Conservation (phyloP, 2,329 filamentous ascomycete genomes). For the Helminthosporium solani region DNA sequence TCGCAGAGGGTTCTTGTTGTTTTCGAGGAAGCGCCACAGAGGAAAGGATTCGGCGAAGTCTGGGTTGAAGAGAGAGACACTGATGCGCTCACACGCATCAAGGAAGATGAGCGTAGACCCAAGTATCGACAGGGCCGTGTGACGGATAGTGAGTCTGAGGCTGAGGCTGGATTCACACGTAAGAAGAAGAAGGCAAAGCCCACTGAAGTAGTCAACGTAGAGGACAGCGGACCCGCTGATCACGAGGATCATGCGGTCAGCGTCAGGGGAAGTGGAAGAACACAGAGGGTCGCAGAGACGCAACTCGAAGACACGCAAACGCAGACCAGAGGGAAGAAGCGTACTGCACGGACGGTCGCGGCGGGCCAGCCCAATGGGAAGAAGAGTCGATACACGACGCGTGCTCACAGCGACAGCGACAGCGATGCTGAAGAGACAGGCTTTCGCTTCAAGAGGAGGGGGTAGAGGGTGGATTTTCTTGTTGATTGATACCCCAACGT, state of each 20-base stretch:
- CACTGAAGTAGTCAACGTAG: conserved; percentile 28
- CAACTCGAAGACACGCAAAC: conserved; percentile 31
- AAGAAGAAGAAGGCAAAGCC: conserved; percentile 15
- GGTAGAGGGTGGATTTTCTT: background rate
- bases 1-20: conserved; percentile 64
- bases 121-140: conserved; percentile 10
- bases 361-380: conserved; percentile 30
- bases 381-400: conserved; percentile 22
- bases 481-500: background rate
- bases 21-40: conserved; percentile 66
- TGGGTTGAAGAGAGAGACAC: conserved; percentile 40
- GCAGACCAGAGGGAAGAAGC: conserved; percentile 29
- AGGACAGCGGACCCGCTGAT: conserved; percentile 35
- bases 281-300: conserved; percentile 31
- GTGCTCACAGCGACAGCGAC: conserved; percentile 47
- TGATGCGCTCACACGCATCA: conserved; percentile 8
- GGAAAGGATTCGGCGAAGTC: conserved; percentile 71
- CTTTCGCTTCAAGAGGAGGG: conserved; percentile 53
- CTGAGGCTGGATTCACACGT: conserved; percentile 31
- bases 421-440: conserved; percentile 60
- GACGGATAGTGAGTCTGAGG: conserved; percentile 25
- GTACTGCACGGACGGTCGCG: conserved; percentile 17
- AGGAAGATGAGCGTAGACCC: conserved; percentile 13
- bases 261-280: conserved; percentile 24
- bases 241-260: conserved; percentile 18